Percentiles rank a stretch among this genome's conserved stretches.
Conservation (phyloP, 2,329 filamentous ascomycete genomes). For the Penicillium crustosum region DNA sequence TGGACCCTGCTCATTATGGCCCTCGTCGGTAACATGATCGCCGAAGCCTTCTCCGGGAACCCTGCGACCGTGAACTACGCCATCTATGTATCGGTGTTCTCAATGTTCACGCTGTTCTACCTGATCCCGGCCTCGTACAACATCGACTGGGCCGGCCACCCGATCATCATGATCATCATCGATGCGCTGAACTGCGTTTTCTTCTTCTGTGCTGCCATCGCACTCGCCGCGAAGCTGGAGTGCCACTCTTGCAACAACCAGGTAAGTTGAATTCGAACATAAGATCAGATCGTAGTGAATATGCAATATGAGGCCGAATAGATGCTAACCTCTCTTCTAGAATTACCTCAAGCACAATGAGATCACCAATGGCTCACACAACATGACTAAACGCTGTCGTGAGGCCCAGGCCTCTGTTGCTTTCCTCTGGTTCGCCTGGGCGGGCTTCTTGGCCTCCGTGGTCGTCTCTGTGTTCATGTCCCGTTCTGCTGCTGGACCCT, state of each 20-base stretch:
- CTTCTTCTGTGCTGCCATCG: constrained; percentile 50
- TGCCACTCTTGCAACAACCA: constrained; percentile 48
- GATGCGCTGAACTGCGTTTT: constrained; percentile 52
- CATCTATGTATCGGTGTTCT: constrained; percentile 51
- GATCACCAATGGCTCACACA: constrained; percentile 46
- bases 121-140: constrained; percentile 47
- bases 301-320: background rate
- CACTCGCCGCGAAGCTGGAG: constrained; percentile 48
- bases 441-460: constrained; percentile 44
- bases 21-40: constrained; percentile 63
- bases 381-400: constrained; percentile 46
- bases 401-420: constrained; percentile 53
- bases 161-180: constrained; percentile 45
- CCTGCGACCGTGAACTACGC: constrained; percentile 58
- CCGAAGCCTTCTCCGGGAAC: constrained; percentile 52
- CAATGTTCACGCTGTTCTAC: constrained; percentile 51
- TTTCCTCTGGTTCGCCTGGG: constrained; percentile 55
- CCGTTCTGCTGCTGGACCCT: constrained; percentile 35
- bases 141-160: constrained; percentile 41
- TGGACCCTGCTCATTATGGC: constrained; percentile 61
- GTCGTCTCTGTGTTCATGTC: constrained; percentile 42
- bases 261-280: constrained; percentile 35
- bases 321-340: constrained; percentile 26
- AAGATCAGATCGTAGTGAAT: background rate
- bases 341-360: constrained; percentile 44